Evolutionary conservation across 2,329 filamentous ascomycete genomes (phyloP), one percentile per base, ranked within the genome.

Genomic region (Microdochium nivale): DNA sequence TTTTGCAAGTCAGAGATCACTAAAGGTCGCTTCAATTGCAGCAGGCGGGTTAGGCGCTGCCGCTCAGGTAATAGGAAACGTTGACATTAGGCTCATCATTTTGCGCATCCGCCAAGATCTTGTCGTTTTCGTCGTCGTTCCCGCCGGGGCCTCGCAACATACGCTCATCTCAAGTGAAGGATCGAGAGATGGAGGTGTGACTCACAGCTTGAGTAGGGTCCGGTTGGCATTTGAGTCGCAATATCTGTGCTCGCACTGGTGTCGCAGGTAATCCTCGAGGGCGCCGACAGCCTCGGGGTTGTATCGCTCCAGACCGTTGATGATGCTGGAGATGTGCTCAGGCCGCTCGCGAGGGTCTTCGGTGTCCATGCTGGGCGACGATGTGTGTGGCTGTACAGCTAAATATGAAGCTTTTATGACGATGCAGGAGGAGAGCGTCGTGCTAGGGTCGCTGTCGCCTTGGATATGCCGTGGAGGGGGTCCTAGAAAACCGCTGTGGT

Each of bases 1-100:
- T 13, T n/a, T 23, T 44, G 40, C 21, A 44, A 19, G 16, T 44
- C 40, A 44, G 40, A 44, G 3, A 44, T 44, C 40, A 23, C 19
- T 23, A 30, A 44, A 44, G 10, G 40, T 44, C 19, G 19, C 40
- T 44, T 44, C 40, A 44, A 44, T 13, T 44, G 19, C 40, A 19
- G 19, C 40, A 44, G 40, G 40, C 40, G 40, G n/a, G 19, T 44
- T 44, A 44, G 40, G 40, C 70, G 67, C 74, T 68, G 71, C 73
- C 71, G 49, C 72, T 95, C 90, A 88, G 89, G 82, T 95, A 96
- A 96, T 95, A 96, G 89, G 88, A 95, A 96, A 96, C 90, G 89
- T 95, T 86, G 72, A 83, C 74, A 74, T 70, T 78, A 27, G 75
- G 70, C 80, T 90, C 88, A 91, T 95, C 88, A 89, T 79, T 54